Conservation (phyloP, 2,329 filamentous ascomycete genomes). For the Huntiella abstrusa region DNA sequence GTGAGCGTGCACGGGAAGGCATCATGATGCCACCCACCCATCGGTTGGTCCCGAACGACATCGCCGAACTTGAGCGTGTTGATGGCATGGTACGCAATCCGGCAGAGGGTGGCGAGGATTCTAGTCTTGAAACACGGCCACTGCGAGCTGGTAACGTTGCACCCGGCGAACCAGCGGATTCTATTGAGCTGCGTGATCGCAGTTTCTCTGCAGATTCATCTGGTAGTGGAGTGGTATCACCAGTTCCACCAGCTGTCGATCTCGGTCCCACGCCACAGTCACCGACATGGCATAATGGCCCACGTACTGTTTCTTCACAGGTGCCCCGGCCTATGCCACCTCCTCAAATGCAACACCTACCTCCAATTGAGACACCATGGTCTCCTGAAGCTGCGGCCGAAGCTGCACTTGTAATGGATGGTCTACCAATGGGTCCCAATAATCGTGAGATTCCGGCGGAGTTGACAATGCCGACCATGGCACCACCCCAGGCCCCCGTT, state of each 20-base stretch:
- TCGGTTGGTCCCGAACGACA: conserved; percentile 1
- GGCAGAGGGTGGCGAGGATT: background rate
- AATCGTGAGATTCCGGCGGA: conserved; percentile 10
- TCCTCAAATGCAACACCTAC: conserved; percentile 1
- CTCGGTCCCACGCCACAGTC: background rate
- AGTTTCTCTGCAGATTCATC: background rate
- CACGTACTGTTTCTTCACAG: background rate
- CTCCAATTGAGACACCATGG: conserved; percentile 3
- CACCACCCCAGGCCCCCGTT: background rate
- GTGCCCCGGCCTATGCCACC: background rate
- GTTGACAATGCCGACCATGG: conserved; percentile 4
- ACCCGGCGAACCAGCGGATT: background rate
- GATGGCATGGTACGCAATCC: conserved; percentile 7
- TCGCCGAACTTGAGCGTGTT: conserved; percentile 1
- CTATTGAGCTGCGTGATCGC: background rate
- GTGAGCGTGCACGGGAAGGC: conserved; percentile 3
- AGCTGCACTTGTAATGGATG: conserved; percentile 10
- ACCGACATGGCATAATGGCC: background rate
- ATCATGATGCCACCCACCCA: conserved; percentile 3
- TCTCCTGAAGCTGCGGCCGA: conserved; percentile 9
- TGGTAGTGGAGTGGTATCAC: background rate
- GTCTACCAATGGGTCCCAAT: conserved; percentile 9
- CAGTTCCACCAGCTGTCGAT: background rate
- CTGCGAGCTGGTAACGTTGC: background rate
- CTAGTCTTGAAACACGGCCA: background rate